Conservation (phyloP, 306 rosid genomes). For the Acacia crassicarpa region DNA sequence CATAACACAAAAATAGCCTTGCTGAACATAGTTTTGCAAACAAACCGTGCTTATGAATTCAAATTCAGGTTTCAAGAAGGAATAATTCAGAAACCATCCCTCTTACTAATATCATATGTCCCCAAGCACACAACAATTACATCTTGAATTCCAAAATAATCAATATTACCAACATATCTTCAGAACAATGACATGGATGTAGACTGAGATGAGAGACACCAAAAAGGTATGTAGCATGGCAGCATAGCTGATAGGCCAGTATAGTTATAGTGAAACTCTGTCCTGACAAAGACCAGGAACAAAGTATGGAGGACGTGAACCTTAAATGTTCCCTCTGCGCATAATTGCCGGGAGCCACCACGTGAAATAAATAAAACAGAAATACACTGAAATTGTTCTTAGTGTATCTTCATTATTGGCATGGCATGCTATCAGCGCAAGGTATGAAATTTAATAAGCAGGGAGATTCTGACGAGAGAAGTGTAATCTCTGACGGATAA, state of each 20-base stretch:
- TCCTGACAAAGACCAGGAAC: background rate
- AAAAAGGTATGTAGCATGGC: background rate
- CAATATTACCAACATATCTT: background rate
- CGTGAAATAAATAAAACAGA: background rate
- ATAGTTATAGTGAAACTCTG: background rate
- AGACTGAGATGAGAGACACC: background rate
- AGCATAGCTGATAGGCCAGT: background rate
- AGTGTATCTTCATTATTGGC: background rate
- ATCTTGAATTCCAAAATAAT: background rate
- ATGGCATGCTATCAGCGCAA: background rate
- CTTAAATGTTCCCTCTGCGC: too few relatives aligned
- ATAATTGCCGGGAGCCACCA: too few relatives aligned
- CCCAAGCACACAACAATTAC: too few relatives aligned
- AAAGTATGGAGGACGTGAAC: background rate
- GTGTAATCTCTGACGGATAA: background rate
- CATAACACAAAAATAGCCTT: too few relatives aligned
- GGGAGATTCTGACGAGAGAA: background rate
- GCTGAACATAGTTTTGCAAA: too few relatives aligned
- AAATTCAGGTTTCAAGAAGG: too few relatives aligned
- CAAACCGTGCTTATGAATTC: too few relatives aligned
- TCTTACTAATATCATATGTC: background rate
- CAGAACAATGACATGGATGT: background rate
- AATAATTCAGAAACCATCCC: too few relatives aligned
- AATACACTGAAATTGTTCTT: background rate
- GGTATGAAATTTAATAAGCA: background rate